Evolutionary conservation across 208 protist genomes (phyloP).

Genomic region (Tetramitus jugosus): DNA sequence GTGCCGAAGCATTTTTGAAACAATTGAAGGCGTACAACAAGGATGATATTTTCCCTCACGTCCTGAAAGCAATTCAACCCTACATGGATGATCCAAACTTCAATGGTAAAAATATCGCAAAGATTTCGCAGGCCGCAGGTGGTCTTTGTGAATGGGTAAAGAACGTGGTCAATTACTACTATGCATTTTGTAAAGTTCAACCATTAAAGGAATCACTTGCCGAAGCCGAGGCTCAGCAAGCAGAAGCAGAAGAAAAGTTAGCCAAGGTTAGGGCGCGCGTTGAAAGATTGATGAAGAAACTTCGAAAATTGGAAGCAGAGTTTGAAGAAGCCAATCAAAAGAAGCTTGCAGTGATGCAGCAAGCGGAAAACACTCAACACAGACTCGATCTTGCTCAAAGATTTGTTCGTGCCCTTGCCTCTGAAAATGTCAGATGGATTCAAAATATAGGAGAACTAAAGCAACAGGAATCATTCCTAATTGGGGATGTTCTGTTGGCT

Average conservation of each 20-base stretch:
- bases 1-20: conserved; percentile 47
- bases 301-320: conserved; percentile 45
- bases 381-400: conserved; percentile 53
- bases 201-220: conserved; percentile 51
- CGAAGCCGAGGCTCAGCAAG: conserved; percentile 40
- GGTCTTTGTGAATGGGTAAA: conserved; percentile 58
- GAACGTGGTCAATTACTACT: conserved; percentile 53
- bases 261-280: conserved; percentile 36
- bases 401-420: conserved; percentile 54
- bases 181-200: conserved; percentile 64
- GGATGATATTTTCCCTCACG: conserved; percentile 28
- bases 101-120: conserved; percentile 27
- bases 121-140: conserved; percentile 52
- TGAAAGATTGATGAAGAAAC: conserved; percentile 50
- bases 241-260: conserved; percentile 33
- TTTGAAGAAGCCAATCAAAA: conserved; percentile 58
- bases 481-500: conserved; percentile 70
- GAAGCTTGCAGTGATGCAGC: conserved; percentile 41
- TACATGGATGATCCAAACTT: conserved; percentile 30
- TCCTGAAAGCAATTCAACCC: conserved; percentile 25
- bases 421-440: conserved; percentile 66
- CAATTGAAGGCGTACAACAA: conserved; percentile 50
- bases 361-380: conserved; percentile 40
- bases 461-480: conserved; percentile 39
- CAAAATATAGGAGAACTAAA: conserved; percentile 46